phyloP scores from a whole-genome alignment of 1,284 basidiomycete genomes.

The Neonothopanus nambi region DNA sequence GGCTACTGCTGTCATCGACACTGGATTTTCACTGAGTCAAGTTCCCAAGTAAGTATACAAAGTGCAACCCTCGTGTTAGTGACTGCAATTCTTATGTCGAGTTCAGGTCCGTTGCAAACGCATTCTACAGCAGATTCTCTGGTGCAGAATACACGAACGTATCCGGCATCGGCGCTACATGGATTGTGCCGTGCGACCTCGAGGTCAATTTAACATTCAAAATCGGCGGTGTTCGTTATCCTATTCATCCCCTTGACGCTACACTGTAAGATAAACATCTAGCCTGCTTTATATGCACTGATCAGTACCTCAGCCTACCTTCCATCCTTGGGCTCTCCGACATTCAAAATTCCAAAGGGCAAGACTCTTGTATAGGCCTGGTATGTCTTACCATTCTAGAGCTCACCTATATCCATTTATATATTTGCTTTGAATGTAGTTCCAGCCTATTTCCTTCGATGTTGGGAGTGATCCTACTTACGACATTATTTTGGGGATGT shows the following conservation, averaged over 20 bases:
- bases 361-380: conserved; percentile 45
- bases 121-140: conserved; percentile 53
- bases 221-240: conserved; percentile 51
- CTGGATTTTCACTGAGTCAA: conserved; percentile 69
- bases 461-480: conserved; percentile 34
- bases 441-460: conserved; percentile 48
- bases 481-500: conserved; percentile 55
- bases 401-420: background rate
- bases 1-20: conserved; percentile 62
- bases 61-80: too few relatives aligned
- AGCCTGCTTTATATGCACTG: conserved; percentile 7
- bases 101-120: conserved; percentile 49
- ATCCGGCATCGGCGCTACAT: conserved; percentile 45
- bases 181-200: conserved; percentile 57
- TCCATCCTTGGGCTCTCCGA: conserved; percentile 30
- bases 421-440: conserved; percentile 30
- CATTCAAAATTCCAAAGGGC: conserved; percentile 34
- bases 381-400: conserved; percentile 31
- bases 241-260: conserved; percentile 65
- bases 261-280: conserved; percentile 33
- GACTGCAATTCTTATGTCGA: too few relatives aligned
- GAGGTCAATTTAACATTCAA: conserved; percentile 65
- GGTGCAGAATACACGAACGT: conserved; percentile 51
- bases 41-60: conserved; percentile 47
- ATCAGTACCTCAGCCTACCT: conserved; percentile 30